Evolutionary conservation across 306 rosid species (phyloP).

Genomic region (Oxytropis ochrocephala): DNA sequence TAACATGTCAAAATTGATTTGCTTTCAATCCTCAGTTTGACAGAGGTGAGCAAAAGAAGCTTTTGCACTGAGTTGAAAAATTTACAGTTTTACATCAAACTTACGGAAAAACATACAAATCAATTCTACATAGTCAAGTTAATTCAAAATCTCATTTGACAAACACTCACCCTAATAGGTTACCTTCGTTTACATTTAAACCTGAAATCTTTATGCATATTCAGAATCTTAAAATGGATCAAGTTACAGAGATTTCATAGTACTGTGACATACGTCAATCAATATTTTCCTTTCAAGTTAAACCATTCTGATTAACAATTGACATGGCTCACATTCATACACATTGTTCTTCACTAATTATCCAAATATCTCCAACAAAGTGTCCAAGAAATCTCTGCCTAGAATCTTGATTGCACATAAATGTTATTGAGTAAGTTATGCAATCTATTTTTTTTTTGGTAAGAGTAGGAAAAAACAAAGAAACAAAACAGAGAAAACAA

Average conservation of each 20-base stretch:
- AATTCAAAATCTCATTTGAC: neutral
- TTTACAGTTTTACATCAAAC: neutral
- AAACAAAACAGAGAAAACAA: too few relatives aligned
- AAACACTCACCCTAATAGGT: neutral
- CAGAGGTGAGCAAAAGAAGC: neutral
- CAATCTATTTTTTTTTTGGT: neutral
- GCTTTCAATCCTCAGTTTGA: too few relatives aligned
- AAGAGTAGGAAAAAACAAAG: too few relatives aligned
- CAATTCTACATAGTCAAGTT: neutral
- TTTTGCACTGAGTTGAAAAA: neutral
- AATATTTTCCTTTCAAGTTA: neutral
- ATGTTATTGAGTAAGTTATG: neutral
- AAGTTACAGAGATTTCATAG: neutral
- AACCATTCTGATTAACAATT: neutral
- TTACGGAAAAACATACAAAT: neutral
- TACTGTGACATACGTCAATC: neutral
- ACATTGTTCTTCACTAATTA: neutral
- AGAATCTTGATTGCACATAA: neutral
- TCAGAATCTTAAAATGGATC: neutral
- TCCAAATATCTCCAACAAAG: slow-evolving; percentile 1
- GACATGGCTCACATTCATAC: neutral
- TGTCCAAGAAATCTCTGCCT: neutral
- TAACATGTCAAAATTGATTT: neutral
- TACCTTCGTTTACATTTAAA: neutral
- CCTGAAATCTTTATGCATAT: neutral